A percentile compares a stretch with the other conserved stretches of the same genome.
Evolutionary conservation across 129 eudicot genomes (phyloP).

Genomic region (Solidago caesia): DNA sequence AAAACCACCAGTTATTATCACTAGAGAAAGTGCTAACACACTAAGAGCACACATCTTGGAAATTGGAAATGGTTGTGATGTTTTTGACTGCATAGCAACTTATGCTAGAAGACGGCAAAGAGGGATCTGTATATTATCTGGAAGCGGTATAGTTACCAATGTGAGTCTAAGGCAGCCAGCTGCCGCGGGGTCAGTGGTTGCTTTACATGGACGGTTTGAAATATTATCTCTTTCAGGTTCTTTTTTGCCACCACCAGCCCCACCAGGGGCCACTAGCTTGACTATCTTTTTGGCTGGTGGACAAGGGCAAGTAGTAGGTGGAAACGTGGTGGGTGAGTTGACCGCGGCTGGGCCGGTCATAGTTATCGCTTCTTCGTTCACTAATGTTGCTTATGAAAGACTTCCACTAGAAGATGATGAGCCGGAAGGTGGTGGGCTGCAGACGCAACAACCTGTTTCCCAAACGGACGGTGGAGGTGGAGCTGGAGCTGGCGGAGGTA

Average conservation of each 20-base stretch:
- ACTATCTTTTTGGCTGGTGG: slow-evolving; percentile 46
- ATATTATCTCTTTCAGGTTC: slow-evolving; percentile 44
- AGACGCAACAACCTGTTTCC: slow-evolving; percentile 33
- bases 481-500: slow-evolving; percentile 28
- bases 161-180: slow-evolving; percentile 43
- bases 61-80: slow-evolving; percentile 40
- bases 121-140: slow-evolving; percentile 42
- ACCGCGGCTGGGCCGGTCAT: slow-evolving; percentile 49
- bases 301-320: slow-evolving; percentile 48
- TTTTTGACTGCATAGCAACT: slow-evolving; percentile 40
- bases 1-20: slow-evolving; percentile 45
- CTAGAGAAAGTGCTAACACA: slow-evolving; percentile 47
- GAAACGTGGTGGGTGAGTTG: slow-evolving; percentile 49
- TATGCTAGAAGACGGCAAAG: slow-evolving; percentile 43
- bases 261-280: slow-evolving; percentile 50
- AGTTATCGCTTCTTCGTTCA: slow-evolving; percentile 41
- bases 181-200: slow-evolving; percentile 37
- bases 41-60: slow-evolving; percentile 43
- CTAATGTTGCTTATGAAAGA: slow-evolving; percentile 48
- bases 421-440: slow-evolving; percentile 32
- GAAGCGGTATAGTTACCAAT: slow-evolving; percentile 41
- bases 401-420: slow-evolving; percentile 46
- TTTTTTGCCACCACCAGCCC: slow-evolving; percentile 45
- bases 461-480: slow-evolving; percentile 10
- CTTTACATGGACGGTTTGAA: slow-evolving; percentile 46